Evolutionary conservation across 2,329 filamentous ascomycete genomes (phyloP).

Genomic region (Colletotrichum filicis): DNA sequence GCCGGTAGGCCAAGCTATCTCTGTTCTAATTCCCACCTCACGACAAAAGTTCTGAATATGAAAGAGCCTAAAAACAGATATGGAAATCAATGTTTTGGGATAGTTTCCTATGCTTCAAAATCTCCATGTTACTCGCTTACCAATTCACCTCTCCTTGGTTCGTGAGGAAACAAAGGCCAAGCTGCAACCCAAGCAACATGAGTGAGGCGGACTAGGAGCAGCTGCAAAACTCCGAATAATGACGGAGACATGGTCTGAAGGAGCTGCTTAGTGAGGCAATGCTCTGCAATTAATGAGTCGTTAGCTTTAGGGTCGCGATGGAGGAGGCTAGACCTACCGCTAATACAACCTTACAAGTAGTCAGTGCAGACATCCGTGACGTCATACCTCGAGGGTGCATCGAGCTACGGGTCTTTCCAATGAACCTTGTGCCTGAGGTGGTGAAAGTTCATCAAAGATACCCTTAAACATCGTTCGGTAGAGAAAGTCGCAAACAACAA

Average conservation of each 20-base stretch:
- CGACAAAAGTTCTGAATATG: not conserved
- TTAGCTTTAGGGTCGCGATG: not conserved
- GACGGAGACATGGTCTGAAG: not conserved
- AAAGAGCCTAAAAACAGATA: not conserved
- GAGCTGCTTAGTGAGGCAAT: not conserved
- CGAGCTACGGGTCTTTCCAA: not conserved
- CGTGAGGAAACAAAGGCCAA: not conserved
- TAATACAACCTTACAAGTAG: not conserved
- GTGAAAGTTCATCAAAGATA: not conserved
- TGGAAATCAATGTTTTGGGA: not conserved
- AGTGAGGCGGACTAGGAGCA: not conserved
- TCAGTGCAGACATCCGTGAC: constrained; percentile 1
- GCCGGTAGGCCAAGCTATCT: not conserved
- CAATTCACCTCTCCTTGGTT: not conserved
- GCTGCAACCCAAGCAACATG: not conserved
- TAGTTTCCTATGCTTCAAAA: not conserved
- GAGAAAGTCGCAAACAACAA: not conserved
- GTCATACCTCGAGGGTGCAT: not conserved
- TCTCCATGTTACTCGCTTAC: not conserved
- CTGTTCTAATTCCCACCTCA: not conserved
- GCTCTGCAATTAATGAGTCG: not conserved
- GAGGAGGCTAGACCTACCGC: not conserved
- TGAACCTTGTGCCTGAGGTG: not conserved
- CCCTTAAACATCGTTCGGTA: not conserved
- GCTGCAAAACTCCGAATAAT: not conserved